These are phyloP conservation scores for Aegilops umbellulata DNA, from an alignment of 176 grass and related monocot species.

Conservation along the genomic window DNA sequence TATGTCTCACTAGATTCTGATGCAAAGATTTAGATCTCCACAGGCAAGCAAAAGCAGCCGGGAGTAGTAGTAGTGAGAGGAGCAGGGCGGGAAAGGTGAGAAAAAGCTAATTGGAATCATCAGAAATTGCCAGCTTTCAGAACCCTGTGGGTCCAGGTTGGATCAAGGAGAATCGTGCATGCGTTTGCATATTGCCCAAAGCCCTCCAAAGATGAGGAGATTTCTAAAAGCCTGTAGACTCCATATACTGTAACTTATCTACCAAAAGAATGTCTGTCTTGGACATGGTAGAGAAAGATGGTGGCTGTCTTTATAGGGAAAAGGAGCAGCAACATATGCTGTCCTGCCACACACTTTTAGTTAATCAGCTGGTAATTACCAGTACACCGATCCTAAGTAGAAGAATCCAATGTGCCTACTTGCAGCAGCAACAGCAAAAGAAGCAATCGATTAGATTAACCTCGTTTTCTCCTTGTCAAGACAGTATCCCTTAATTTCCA, in stretches of 20 bases:
- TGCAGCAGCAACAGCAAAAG: constrained; percentile 19
- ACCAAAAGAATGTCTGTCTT: constrained; percentile 57
- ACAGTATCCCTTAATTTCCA: not conserved
- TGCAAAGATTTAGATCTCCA: constrained; percentile 63
- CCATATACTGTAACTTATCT: constrained; percentile 35
- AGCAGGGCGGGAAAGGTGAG: constrained; percentile 31
- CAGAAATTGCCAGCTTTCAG: constrained; percentile 61
- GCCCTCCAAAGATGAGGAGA: constrained; percentile 55
- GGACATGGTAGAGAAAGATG: constrained; percentile 44
- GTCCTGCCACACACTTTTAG: constrained; percentile 35
- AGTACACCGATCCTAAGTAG: constrained; percentile 36
- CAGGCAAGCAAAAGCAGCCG: constrained; percentile 45
- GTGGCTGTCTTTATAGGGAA: constrained; percentile 44
- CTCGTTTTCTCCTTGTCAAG: not conserved
- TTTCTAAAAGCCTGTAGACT: constrained; percentile 55
- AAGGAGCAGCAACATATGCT: constrained; percentile 20
- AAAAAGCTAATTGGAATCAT: constrained; percentile 62
- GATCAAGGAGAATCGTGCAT: constrained; percentile 44
- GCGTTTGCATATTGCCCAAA: constrained; percentile 22
- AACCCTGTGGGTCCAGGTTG: constrained; percentile 28
- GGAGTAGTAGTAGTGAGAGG: constrained; percentile 31
- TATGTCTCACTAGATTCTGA: constrained; percentile 60
- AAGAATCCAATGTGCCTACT: constrained; percentile 31
- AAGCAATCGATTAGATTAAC: not conserved
- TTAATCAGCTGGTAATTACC: not conserved